Conservation (phyloP, 495 filamentous ascomycete species). For the Penicillium crystallinum region DNA sequence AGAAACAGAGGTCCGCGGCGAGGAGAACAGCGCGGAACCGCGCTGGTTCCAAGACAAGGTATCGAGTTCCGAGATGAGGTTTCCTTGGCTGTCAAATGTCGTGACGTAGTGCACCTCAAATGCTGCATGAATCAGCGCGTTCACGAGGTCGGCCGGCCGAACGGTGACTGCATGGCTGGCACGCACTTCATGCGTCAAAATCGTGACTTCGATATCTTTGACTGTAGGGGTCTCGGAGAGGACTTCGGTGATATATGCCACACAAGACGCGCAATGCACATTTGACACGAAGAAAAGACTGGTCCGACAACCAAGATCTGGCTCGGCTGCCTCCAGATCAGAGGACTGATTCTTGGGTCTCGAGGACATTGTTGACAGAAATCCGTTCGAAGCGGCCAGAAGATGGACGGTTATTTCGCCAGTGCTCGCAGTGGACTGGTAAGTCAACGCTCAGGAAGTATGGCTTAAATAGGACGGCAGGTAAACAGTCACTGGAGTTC, state of each 20-base stretch:
- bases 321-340: constrained; percentile 7
- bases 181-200: constrained; percentile 42
- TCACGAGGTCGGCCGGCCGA: constrained; percentile 31
- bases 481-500: not conserved
- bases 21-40: constrained; percentile 18
- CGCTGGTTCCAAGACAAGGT: constrained; percentile 29
- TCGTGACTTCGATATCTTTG: constrained; percentile 37
- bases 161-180: constrained; percentile 30
- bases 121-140: constrained; percentile 41
- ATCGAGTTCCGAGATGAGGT: constrained; percentile 30
- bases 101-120: constrained; percentile 48
- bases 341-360: not conserved
- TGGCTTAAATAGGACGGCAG: not conserved
- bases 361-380: constrained; percentile 10
- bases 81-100: constrained; percentile 30
- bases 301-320: constrained; percentile 5
- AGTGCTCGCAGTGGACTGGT: not conserved
- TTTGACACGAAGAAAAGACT: constrained; percentile 47
- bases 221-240: constrained; percentile 33
- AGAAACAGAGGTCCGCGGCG: constrained; percentile 20
- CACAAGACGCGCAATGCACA: constrained; percentile 51
- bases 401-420: not conserved
- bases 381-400: not conserved
- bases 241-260: constrained; percentile 42
- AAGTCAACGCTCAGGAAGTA: not conserved